Conservation (phyloP, 768 basidiomycete genomes). For the Podaxis sp. region DNA sequence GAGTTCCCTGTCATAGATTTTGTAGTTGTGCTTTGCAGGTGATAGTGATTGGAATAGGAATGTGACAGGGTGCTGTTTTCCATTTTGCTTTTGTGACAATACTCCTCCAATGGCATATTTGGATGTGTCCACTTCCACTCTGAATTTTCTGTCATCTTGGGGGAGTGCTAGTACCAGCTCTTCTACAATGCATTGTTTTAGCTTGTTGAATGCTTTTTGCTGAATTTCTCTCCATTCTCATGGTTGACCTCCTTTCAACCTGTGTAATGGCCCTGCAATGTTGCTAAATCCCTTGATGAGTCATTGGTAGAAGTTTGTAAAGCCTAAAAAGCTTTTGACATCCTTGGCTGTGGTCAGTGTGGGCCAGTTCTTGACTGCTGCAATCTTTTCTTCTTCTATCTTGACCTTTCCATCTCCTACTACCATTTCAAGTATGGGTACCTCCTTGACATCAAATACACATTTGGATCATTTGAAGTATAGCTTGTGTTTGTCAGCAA, state of each 20-base stretch:
- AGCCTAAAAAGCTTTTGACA: conserved; percentile 10
- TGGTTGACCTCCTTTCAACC: background rate
- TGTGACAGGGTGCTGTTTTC: too few relatives aligned
- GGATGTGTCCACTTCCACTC: conserved; percentile 10
- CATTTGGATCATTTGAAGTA: conserved; percentile 25
- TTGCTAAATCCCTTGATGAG: conserved; percentile 10
- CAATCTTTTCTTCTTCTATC: conserved; percentile 35
- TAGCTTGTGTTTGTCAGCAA: conserved; percentile 15
- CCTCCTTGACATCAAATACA: conserved; percentile 18
- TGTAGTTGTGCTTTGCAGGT: too few relatives aligned
- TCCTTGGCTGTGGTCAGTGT: background rate
- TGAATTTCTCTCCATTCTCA: background rate
- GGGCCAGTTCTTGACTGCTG: conserved; percentile 4
- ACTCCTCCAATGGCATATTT: conserved; percentile 26
- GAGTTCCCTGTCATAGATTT: too few relatives aligned
- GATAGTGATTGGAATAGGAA: too few relatives aligned
- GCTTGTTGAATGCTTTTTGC: background rate
- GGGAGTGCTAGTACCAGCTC: background rate
- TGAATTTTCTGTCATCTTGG: background rate
- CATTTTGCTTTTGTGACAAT: too few relatives aligned
- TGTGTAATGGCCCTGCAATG: background rate
- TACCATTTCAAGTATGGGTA: conserved; percentile 29
- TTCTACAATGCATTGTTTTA: too few relatives aligned
- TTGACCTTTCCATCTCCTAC: conserved; percentile 20
- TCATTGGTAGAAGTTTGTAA: conserved; percentile 13